phyloP scores from a whole-genome alignment of 495 filamentous ascomycete genomes.

The Penicillium bovifimosum region DNA sequence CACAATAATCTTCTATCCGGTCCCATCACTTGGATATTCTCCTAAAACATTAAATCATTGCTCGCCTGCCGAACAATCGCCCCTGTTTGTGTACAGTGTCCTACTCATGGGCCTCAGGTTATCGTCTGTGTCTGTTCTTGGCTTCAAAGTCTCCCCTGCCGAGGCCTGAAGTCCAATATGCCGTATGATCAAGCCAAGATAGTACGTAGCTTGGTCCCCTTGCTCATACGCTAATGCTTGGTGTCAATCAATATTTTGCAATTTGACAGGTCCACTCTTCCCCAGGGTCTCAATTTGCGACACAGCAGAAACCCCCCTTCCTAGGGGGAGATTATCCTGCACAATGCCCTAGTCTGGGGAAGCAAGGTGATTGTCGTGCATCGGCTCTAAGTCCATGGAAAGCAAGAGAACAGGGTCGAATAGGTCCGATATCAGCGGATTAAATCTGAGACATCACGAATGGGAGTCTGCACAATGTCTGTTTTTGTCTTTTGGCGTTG shows the following conservation, averaged over 20 bases:
- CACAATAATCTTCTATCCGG: too few relatives aligned
- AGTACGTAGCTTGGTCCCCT: constrained; percentile 4
- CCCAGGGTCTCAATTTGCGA: not conserved
- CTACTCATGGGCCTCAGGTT: not conserved
- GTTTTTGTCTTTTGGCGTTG: not conserved
- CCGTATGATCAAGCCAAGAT: not conserved
- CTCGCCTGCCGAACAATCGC: not conserved
- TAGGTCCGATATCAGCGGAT: constrained; percentile 1
- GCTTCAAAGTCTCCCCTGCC: not conserved
- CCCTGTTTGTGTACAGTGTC: not conserved
- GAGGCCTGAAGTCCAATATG: not conserved
- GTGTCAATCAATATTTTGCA: constrained; percentile 9
- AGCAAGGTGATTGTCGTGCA: not conserved
- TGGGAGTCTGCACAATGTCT: constrained; percentile 7
- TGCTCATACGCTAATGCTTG: constrained; percentile 5
- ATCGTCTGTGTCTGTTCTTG: not conserved
- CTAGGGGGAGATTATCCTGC: constrained; percentile 1
- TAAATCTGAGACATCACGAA: constrained; percentile 25
- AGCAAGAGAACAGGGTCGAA: not conserved
- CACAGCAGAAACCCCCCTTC: not conserved
- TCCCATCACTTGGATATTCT: not conserved
- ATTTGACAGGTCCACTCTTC: constrained; percentile 21
- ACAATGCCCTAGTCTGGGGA: not conserved
- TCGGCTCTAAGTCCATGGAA: not conserved
- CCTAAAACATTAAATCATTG: not conserved